Percentiles rank a stretch among this genome's conserved stretches.
Conservation (phyloP, 371 early-diverging fungal genomes). For the Mucor mucedo region DNA sequence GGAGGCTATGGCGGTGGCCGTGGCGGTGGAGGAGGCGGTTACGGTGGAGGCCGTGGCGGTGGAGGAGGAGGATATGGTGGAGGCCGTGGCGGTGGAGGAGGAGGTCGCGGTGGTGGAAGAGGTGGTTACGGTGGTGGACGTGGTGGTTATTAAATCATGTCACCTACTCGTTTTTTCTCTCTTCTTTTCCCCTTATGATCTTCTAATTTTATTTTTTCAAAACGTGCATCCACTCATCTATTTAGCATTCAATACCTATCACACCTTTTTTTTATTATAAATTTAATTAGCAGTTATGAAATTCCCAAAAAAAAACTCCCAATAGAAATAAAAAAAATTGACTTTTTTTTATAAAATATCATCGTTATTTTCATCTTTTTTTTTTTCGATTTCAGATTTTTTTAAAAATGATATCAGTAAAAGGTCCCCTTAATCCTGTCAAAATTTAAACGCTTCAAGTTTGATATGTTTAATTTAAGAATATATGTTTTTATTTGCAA, state of each 20-base stretch:
- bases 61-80: constrained; percentile 1
- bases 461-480: no score
- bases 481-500: no score
- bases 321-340: no score
- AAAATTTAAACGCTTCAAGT: no score
- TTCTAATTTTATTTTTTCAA: not conserved
- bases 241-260: constrained; percentile 4
- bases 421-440: no score
- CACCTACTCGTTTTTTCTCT: not conserved
- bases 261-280: not conserved
- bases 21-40: constrained; percentile 3
- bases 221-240: constrained; percentile 5
- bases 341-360: no score
- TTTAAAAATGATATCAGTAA: no score
- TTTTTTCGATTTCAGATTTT: no score
- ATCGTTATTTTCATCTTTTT: no score
- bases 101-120: not conserved
- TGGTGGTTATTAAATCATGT: constrained; percentile 5
- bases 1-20: constrained; percentile 24
- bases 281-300: not conserved
- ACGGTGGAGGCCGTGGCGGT: not conserved
- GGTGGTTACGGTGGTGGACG: not conserved
- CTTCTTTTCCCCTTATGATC: not conserved
- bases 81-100: not conserved
- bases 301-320: not conserved